phyloP scores from a whole-genome alignment of 2,329 filamentous ascomycete species.

The Xylaria sp. region DNA sequence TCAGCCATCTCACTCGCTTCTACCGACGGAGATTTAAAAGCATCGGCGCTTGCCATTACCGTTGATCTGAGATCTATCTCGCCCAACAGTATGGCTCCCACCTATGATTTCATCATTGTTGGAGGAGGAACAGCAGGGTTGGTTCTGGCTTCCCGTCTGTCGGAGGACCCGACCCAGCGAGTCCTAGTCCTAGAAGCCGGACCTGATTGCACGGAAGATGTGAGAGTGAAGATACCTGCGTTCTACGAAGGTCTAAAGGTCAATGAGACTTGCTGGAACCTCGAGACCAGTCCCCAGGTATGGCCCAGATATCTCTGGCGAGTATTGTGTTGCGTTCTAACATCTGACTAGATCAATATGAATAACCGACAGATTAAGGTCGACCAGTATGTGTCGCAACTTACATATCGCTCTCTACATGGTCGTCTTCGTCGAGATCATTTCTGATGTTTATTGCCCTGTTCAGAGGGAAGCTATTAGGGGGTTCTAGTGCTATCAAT shows the following conservation, averaged over 20 bases:
- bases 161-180: not conserved
- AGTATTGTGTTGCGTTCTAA: not conserved
- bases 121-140: not conserved
- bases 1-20: too few relatives aligned
- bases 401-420: not conserved
- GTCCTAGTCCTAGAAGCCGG: not conserved
- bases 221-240: not conserved
- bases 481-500: not conserved
- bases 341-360: not conserved
- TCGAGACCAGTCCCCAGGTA: not conserved
- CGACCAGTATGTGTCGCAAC: not conserved
- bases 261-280: not conserved
- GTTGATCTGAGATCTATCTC: not conserved
- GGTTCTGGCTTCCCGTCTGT: not conserved
- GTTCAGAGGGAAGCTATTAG: not conserved
- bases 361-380: not conserved
- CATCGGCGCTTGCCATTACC: not conserved
- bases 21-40: too few relatives aligned
- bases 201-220: not conserved
- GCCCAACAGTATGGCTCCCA: not conserved
- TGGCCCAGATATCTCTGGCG: not conserved
- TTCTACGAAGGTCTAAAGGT: not conserved
- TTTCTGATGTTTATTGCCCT: not conserved
- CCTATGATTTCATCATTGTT: not conserved
- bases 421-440: not conserved